These are phyloP conservation scores for Rheum nobile DNA, from an alignment of 148 eudicot genomes.

Conservation along the genomic window DNA sequence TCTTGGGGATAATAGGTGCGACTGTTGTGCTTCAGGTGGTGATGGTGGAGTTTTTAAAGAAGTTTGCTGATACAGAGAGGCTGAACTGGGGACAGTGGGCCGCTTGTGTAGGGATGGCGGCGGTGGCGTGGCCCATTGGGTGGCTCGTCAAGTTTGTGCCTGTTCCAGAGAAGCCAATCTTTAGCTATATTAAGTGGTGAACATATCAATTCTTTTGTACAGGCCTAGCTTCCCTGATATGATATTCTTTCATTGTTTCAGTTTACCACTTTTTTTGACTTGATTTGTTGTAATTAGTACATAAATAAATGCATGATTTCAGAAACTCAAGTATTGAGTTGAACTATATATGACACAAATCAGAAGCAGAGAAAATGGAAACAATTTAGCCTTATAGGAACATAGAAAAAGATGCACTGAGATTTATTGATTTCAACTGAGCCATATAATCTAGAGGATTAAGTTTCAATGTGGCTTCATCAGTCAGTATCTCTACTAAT, in stretches of 20 bases:
- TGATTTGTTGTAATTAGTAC: neutral
- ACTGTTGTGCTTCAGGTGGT: conserved; percentile 26
- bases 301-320: neutral
- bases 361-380: too few species aligned
- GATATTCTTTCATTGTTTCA: neutral
- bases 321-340: too few species aligned
- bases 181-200: conserved; percentile 17
- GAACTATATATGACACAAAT: too few species aligned
- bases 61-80: conserved; percentile 24
- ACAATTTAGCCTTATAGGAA: too few species aligned
- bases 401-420: neutral
- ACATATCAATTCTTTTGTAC: neutral
- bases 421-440: neutral
- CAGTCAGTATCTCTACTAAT: neutral
- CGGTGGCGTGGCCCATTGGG: conserved; percentile 20
- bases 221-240: neutral
- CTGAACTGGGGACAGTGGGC: conserved; percentile 29
- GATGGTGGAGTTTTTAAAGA: conserved; percentile 32
- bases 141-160: conserved; percentile 25
- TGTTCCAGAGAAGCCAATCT: conserved; percentile 22
- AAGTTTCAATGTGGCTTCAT: too few species aligned
- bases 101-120: conserved; percentile 20
- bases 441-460: neutral
- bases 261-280: neutral
- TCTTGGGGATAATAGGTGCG: conserved; percentile 18